Conservation (phyloP, 805 yeast species). For the Spathaspora passalidarum region DNA sequence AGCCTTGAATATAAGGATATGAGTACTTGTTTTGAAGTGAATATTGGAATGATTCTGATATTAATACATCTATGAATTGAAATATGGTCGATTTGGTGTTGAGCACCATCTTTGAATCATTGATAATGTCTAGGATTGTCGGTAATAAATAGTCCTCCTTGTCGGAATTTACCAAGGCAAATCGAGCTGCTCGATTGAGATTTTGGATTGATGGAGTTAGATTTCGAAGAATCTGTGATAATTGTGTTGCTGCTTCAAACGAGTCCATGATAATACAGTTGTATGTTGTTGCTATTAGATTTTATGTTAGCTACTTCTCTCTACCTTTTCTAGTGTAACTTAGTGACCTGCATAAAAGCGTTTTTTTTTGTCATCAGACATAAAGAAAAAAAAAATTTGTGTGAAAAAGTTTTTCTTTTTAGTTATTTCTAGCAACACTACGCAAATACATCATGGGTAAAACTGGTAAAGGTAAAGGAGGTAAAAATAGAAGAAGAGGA, state of each 20-base stretch:
- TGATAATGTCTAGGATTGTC: conserved; percentile 59
- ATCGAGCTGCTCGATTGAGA: conserved; percentile 51
- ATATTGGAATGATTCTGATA: conserved; percentile 33
- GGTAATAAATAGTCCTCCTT: conserved; percentile 67
- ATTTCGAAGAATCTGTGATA: conserved; percentile 60
- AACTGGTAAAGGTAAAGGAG: conserved; percentile 77
- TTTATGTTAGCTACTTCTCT: neutral
- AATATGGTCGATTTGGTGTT: conserved; percentile 65
- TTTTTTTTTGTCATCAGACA: conserved; percentile 3
- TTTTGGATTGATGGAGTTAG: conserved; percentile 62
- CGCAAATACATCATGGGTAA: conserved; percentile 56
- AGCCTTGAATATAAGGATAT: conserved; percentile 35
- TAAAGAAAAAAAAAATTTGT: conserved; percentile 1
- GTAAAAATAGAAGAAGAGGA: conserved; percentile 96
- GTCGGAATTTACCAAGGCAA: conserved; percentile 55
- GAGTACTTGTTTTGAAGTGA: conserved; percentile 33
- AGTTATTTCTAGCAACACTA: neutral
- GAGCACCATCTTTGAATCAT: conserved; percentile 45
- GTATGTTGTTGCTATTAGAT: neutral
- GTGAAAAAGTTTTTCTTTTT: conserved; percentile 6
- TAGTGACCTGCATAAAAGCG: neutral
- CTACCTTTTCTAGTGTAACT: neutral
- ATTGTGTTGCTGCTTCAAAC: conserved; percentile 78
- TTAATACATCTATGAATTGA: conserved; percentile 65
- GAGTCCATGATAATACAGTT: conserved; percentile 73